phyloP scores from a whole-genome alignment of 2,329 filamentous ascomycete genomes.

The Graphilbum sp. region DNA sequence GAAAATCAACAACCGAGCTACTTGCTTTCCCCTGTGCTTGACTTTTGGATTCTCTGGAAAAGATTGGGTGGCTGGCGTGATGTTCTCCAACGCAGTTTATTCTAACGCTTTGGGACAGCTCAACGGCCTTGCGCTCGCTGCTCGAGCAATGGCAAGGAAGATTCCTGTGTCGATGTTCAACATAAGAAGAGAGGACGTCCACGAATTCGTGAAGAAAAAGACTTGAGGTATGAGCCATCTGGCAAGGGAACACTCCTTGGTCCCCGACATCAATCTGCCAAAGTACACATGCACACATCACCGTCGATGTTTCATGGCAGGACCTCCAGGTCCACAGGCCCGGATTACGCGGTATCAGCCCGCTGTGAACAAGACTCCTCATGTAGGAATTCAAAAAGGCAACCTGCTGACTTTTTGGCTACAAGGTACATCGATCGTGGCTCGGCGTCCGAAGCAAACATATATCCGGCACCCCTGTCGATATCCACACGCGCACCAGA shows the following conservation, averaged over 20 bases:
- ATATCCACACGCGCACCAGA: conserved; percentile 27
- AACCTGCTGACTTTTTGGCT: conserved; percentile 29
- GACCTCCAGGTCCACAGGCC: conserved; percentile 23
- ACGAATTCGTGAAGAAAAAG: conserved; percentile 56
- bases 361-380: conserved; percentile 23
- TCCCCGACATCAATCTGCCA: conserved; percentile 23
- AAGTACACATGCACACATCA: conserved; percentile 30
- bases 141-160: conserved; percentile 62
- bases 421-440: conserved; percentile 35
- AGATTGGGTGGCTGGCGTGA: too few species aligned
- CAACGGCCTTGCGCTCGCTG: conserved; percentile 68
- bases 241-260: conserved; percentile 25
- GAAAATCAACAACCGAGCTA: too few species aligned
- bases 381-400: conserved; percentile 38
- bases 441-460: conserved; percentile 29
- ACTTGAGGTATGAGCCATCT: conserved; percentile 36
- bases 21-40: too few species aligned
- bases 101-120: too few species aligned
- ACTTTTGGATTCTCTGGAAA: too few species aligned
- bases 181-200: conserved; percentile 75
- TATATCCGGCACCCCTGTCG: conserved; percentile 28
- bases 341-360: conserved; percentile 29
- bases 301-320: conserved; percentile 28
- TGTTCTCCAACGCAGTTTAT: too few species aligned
- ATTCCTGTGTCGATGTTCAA: conserved; percentile 66